Base-by-base conservation (phyloP, 306 rosid species). In the Erythrophleum fordii region DNA sequence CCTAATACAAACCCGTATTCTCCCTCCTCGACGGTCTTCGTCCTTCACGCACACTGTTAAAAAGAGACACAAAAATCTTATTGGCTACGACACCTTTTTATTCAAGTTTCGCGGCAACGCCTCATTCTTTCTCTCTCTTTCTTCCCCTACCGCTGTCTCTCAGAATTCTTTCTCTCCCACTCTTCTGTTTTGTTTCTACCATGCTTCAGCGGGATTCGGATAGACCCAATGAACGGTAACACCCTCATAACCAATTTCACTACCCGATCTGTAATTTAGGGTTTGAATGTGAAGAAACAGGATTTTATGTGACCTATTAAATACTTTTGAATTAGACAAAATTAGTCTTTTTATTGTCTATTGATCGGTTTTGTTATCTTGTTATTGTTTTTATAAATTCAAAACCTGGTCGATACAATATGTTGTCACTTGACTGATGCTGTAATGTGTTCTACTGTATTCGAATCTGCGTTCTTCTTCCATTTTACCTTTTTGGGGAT, bases 51-150 rank as follows among this genome's bases (percentile, higher is more conserved):
- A 59, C 82, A 79, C 77, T 51, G 79, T 34, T 65, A 14, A 48
- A 8, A 51, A 22, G 46, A 74, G 4, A 2, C 62, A 53, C 42
- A 69, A 56, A 31, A 69, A 44, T 73, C 69, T 56, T 16, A 81
- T 75, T 71, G 86, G 84, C 77, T 59, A 72, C 0, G 20, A 60
- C 46, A 18, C 45, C 83, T 70, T 72, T 82, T 16, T 69, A 80
- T 89, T 86, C 84, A 87, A 87, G 89, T 89, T 91, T 92, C 94
- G 92, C 94, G 97, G 97, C 91, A 89, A 89, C 79, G 51, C 67
- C 72, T 49, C 49, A 4, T 51, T 46, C n/a, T 7, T 34, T 75
- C 64, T 77, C 26, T 25, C 26, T 68, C 69, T 60, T 60, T 80
- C 62, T 61, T 18, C 11, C 75, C 39, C 25, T 39, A 17, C n/a